phyloP scores from a whole-genome alignment of 2,329 filamentous ascomycete genomes.

The Arthrobotrys iridis region DNA sequence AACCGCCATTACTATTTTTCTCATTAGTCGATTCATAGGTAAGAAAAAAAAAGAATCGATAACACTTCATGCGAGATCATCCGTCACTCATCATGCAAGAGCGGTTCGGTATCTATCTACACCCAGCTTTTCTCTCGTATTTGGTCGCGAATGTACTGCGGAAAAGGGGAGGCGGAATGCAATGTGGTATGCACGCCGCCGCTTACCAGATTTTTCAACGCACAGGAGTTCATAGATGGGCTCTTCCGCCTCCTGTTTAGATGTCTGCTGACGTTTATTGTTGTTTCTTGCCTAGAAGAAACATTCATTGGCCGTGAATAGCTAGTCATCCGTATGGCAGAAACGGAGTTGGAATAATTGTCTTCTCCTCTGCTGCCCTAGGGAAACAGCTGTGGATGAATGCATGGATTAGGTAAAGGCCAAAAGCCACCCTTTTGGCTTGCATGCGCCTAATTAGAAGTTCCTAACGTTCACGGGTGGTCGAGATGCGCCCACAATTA shows the following conservation, averaged over 20 bases:
- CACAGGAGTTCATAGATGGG: conserved; percentile 6
- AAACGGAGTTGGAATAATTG: neutral
- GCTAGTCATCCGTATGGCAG: conserved; percentile 3
- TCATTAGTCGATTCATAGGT: conserved; percentile 26
- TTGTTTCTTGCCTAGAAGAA: conserved; percentile 27
- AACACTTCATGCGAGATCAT: conserved; percentile 49
- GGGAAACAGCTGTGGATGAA: conserved; percentile 10
- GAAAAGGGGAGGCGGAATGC: conserved; percentile 48
- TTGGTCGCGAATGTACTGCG: conserved; percentile 22
- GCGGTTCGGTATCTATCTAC: conserved; percentile 39
- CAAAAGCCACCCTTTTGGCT: conserved; percentile 41
- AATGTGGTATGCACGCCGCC: conserved; percentile 10
- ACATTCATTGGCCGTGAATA: neutral
- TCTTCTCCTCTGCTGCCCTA: conserved; percentile 8
- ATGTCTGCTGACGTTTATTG: conserved; percentile 27
- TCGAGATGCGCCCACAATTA: conserved; percentile 17
- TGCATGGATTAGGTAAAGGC: conserved; percentile 43
- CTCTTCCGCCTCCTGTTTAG: conserved; percentile 9
- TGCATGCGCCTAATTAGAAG: conserved; percentile 53
- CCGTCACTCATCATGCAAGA: conserved; percentile 53
- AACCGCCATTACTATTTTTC: conserved; percentile 39
- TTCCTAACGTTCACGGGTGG: conserved; percentile 39
- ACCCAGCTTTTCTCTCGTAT: conserved; percentile 9
- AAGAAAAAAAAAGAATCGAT: conserved; percentile 21
- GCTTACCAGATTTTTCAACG: neutral